Evolutionary conservation across 2,329 filamentous ascomycete species (phyloP).

Genomic region (Cladophialophora chaetospira): DNA sequence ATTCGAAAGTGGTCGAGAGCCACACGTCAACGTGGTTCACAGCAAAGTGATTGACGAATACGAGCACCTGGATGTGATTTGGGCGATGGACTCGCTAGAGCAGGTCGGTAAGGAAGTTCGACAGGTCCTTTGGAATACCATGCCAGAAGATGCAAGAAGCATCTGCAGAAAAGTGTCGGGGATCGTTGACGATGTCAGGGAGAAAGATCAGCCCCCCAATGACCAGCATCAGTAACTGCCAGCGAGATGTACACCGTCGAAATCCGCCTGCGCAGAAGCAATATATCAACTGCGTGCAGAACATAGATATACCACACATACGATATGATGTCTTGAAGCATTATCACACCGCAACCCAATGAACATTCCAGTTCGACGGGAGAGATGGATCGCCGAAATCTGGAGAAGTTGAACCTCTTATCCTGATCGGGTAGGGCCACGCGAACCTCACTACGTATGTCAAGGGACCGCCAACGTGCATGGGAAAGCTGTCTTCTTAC

Average conservation of each 20-base stretch:
- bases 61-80: conserved; percentile 92
- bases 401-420: conserved; percentile 1
- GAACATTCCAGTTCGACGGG: background rate
- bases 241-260: background rate
- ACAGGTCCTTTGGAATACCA: conserved; percentile 81
- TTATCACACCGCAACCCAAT: background rate
- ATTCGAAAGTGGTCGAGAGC: conserved; percentile 76
- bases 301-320: background rate
- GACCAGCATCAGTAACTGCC: conserved; percentile 2
- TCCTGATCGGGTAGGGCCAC: conserved; percentile 2
- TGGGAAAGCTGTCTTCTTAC: background rate
- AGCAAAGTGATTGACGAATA: conserved; percentile 81
- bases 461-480: background rate
- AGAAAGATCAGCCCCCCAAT: background rate
- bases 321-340: background rate
- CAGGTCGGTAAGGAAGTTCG: conserved; percentile 79
- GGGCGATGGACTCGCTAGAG: conserved; percentile 86
- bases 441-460: background rate
- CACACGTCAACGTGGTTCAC: conserved; percentile 77
- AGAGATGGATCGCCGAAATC: background rate
- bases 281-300: background rate
- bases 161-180: conserved; percentile 65
- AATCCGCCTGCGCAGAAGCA: conserved; percentile 9
- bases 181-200: conserved; percentile 47
- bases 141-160: conserved; percentile 56